Base-by-base conservation (phyloP, 768 basidiomycete genomes). In the Kwoniella dejecticola region DNA sequence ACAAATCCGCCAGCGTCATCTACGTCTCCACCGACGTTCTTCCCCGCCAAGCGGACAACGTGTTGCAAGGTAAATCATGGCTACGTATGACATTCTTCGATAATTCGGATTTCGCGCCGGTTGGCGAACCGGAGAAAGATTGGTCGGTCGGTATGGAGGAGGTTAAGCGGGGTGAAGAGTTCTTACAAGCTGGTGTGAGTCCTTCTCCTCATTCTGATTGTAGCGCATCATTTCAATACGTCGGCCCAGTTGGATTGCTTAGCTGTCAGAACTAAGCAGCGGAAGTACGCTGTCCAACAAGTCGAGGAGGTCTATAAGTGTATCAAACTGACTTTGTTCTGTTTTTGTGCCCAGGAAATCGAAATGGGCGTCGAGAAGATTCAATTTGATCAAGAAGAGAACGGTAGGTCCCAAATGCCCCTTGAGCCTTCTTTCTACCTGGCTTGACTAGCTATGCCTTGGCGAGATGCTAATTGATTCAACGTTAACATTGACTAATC, bases 91-190 rank as follows among this genome's bases (percentile, higher is more conserved):
- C 64, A 5, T 74, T 76, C 58, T 63, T 68, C 46, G 77, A 78
- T 52, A 75, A 73, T 48, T 73, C 71, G 2, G 77, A 78, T 62
- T 78, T 78, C 42, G 77, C 77, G 24, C 67, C 70, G 3, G 45
- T 74, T 44, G 72, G 63, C 12, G 52, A 64, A 8, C 57, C 58
- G 21, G 56, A 67, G 24, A 58, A 47, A 23, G 67, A 63, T 44
- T 41, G 47, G 57, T 52, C 56, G 42, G 47, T 49, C 2, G 41
- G 27, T 49, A 64, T 55, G 48, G 68, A 66, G 38, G 75, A 76
- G 23, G 69, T 74, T 19, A 63, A 69, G 46, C 58, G 77, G 41
- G 75, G 74, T 17, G 77, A 78, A 62, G 74, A 74, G 17, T 78
- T 78, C 38, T 63, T 78, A 1, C 68, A 70, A 40, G 77, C 73